Percentiles rank a stretch among this genome's conserved stretches.
Conservation (phyloP, 2,329 filamentous ascomycete genomes). For the Albifimbria verrucaria region DNA sequence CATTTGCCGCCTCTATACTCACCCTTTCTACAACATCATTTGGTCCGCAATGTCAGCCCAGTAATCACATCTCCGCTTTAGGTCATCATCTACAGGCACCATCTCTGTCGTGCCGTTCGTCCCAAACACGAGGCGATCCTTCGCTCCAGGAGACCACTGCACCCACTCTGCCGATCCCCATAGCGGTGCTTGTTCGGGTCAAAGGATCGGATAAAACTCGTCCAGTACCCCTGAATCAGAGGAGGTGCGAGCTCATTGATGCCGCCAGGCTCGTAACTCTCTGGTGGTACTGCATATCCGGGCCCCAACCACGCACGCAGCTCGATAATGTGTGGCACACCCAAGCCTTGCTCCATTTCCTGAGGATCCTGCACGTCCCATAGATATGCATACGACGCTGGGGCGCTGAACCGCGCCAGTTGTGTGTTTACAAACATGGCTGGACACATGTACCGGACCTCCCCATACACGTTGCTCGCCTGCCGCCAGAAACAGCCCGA, state of each 20-base stretch:
- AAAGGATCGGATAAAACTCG: conserved; percentile 64
- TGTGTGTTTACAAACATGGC: conserved; percentile 25
- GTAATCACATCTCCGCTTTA: conserved; percentile 21
- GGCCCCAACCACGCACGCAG: conserved; percentile 65
- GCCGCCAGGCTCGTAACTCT: conserved; percentile 49
- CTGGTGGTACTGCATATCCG: conserved; percentile 50
- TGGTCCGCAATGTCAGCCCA: neutral
- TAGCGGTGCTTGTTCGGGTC: conserved; percentile 56
- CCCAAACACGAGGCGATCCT: conserved; percentile 36
- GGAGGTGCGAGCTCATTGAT: conserved; percentile 56
- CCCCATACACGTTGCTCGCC: conserved; percentile 30
- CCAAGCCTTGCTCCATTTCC: conserved; percentile 50
- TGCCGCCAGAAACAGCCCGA: conserved; percentile 35
- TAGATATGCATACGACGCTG: conserved; percentile 62
- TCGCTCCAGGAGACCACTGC: conserved; percentile 27
- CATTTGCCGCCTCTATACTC: too few species aligned
- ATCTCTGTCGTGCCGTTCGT: conserved; percentile 35
- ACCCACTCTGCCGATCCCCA: conserved; percentile 35
- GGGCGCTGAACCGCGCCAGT: conserved; percentile 26
- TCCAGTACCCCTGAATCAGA: conserved; percentile 69
- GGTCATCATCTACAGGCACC: conserved; percentile 26
- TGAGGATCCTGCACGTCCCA: conserved; percentile 63
- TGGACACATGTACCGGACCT: conserved; percentile 33
- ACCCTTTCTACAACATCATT: neutral
- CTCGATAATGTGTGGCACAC: conserved; percentile 67